Evolutionary conservation across 2,329 filamentous ascomycete species (phyloP).

Genomic region (Onygenales sp.): DNA sequence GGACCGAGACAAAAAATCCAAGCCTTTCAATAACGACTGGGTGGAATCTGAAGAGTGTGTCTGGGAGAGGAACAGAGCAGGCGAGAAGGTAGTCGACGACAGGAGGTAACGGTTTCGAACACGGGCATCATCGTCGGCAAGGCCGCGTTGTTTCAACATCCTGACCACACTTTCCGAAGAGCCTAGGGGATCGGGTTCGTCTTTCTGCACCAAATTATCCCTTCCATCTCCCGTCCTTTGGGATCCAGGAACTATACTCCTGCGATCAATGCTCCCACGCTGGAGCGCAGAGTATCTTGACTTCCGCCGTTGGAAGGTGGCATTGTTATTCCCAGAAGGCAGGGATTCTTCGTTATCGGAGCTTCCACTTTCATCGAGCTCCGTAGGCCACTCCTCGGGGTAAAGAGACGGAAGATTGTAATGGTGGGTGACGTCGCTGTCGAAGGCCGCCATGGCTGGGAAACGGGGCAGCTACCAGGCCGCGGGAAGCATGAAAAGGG

Average conservation of each 20-base stretch:
- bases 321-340: conserved; percentile 14
- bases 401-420: conserved; percentile 75
- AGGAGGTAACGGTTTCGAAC: conserved; percentile 86
- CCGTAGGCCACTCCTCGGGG: conserved; percentile 76
- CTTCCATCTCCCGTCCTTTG: conserved; percentile 59
- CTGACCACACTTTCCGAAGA: conserved; percentile 76
- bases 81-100: conserved; percentile 91
- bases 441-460: conserved; percentile 55
- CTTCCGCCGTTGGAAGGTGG: conserved; percentile 42
- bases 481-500: neutral
- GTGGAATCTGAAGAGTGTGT: conserved; percentile 82
- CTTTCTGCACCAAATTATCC: conserved; percentile 73
- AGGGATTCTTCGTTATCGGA: conserved; percentile 43
- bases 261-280: conserved; percentile 58
- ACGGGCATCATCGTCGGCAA: conserved; percentile 71
- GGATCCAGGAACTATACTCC: conserved; percentile 56
- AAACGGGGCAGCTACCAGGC: neutral
- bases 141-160: conserved; percentile 63
- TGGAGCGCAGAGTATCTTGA: conserved; percentile 81
- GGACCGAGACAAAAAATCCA: conserved; percentile 77
- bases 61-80: conserved; percentile 82
- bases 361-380: conserved; percentile 63
- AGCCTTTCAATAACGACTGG: conserved; percentile 65
- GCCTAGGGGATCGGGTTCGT: conserved; percentile 90
- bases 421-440: conserved; percentile 72